A percentile compares a stretch with the other conserved stretches of the same genome.
Conservation (phyloP, 2,329 filamentous ascomycete species). For the Hymenoscyphus occultus region DNA sequence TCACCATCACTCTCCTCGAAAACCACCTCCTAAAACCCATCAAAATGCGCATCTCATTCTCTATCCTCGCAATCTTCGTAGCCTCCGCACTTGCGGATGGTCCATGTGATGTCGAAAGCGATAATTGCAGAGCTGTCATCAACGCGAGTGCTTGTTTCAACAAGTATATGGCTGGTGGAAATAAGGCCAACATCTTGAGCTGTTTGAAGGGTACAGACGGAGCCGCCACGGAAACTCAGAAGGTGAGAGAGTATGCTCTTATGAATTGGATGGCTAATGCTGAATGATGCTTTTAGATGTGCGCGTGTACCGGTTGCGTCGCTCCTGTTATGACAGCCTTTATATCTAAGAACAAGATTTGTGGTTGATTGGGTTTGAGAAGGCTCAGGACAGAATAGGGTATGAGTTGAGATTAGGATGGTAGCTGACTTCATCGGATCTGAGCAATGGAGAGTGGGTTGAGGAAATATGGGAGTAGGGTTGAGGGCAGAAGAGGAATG, state of each 20-base stretch:
- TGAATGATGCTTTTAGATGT: conserved; percentile 12
- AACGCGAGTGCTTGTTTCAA: conserved; percentile 25
- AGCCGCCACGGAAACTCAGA: conserved; percentile 17
- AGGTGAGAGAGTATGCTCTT: conserved; percentile 15
- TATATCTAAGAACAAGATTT: conserved; percentile 16
- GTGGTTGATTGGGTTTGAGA: conserved; percentile 5
- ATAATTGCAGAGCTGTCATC: conserved; percentile 24
- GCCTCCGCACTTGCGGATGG: conserved; percentile 10
- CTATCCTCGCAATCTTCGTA: conserved; percentile 9
- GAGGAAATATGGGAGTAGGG: neutral
- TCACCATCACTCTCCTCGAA: neutral
- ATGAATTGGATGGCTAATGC: neutral
- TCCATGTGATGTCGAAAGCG: conserved; percentile 17
- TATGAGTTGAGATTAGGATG: neutral
- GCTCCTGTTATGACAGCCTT: conserved; percentile 15
- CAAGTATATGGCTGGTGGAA: conserved; percentile 17
- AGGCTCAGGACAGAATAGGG: neutral
- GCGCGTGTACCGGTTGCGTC: conserved; percentile 16
- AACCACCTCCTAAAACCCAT: neutral
- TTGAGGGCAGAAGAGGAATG: neutral
- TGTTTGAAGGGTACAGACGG: conserved; percentile 24
- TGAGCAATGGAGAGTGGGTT: neutral
- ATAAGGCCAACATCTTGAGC: conserved; percentile 18
- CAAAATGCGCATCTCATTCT: conserved; percentile 13
- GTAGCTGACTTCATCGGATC: neutral